Evolutionary conservation across 768 basidiomycete species (phyloP).

Genomic region (Pleurotus ostreatus): DNA sequence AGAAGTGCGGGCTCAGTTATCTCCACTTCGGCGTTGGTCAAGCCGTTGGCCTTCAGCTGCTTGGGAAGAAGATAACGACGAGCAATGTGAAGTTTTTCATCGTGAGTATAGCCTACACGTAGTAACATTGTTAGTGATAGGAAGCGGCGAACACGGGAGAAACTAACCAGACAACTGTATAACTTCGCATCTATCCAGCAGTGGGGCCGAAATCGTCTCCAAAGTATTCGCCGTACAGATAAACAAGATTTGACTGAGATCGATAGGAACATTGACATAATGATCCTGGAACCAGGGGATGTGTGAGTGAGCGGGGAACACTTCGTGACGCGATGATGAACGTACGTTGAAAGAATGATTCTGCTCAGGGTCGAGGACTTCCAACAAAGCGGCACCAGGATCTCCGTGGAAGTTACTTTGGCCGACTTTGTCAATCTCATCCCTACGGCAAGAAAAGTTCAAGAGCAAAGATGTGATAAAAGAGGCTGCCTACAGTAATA

Average conservation of each 20-base stretch:
- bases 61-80: conserved; percentile 85
- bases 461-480: conserved; percentile 13
- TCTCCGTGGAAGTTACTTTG: conserved; percentile 89
- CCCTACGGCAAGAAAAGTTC: conserved; percentile 32
- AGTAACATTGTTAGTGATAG: no score
- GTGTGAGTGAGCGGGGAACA: neutral
- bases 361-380: conserved; percentile 93
- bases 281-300: conserved; percentile 61
- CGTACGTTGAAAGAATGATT: conserved; percentile 77
- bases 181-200: conserved; percentile 87
- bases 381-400: conserved; percentile 84
- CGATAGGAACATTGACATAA: conserved; percentile 85
- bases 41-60: conserved; percentile 76
- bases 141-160: no score
- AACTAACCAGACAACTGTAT: conserved; percentile 69
- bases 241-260: conserved; percentile 85
- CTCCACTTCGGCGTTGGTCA: conserved; percentile 54
- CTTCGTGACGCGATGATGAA: neutral
- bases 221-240: conserved; percentile 91
- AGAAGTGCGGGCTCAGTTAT: conserved; percentile 70
- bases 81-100: conserved; percentile 90
- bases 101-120: conserved; percentile 69
- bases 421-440: conserved; percentile 91
- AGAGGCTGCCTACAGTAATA: conserved; percentile 51
- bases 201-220: conserved; percentile 83